Evolutionary conservation across 1,284 basidiomycete genomes (phyloP).

Genomic region (Gymnopus androsaceus): DNA sequence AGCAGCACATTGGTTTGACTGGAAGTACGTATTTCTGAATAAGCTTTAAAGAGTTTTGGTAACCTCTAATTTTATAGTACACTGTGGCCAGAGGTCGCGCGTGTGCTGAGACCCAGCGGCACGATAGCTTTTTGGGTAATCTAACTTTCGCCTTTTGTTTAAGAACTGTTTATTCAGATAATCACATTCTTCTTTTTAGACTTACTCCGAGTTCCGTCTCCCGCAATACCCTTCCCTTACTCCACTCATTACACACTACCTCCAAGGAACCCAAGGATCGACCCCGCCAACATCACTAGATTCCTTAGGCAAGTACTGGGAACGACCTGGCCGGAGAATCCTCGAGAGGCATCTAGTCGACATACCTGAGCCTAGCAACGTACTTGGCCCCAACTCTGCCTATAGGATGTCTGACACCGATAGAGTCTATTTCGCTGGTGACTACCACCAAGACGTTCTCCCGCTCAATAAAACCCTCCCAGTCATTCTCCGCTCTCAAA

Average conservation of each 20-base stretch:
- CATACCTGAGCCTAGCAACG: conserved; percentile 58
- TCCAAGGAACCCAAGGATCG: conserved; percentile 58
- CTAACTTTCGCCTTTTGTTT: conserved; percentile 12
- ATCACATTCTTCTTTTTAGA: conserved; percentile 39
- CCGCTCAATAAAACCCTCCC: conserved; percentile 36
- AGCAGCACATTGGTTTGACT: conserved; percentile 88
- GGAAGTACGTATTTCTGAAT: too few species aligned
- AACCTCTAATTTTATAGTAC: too few species aligned
- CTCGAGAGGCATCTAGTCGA: conserved; percentile 72
- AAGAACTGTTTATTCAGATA: neutral
- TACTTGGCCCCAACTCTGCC: conserved; percentile 18
- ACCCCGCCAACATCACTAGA: conserved; percentile 62
- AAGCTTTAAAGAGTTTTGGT: too few species aligned
- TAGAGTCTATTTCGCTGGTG: conserved; percentile 59
- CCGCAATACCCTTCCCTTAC: conserved; percentile 59
- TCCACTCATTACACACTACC: conserved; percentile 61
- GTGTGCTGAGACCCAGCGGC: conserved; percentile 68
- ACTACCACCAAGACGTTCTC: conserved; percentile 20
- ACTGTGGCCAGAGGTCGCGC: conserved; percentile 70
- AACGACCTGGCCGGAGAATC: conserved; percentile 79
- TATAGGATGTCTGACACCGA: conserved; percentile 41
- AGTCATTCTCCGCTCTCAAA: conserved; percentile 59
- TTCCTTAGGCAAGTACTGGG: conserved; percentile 77
- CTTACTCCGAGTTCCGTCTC: conserved; percentile 80
- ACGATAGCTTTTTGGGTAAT: conserved; percentile 78